phyloP scores from a whole-genome alignment of 2,329 filamentous ascomycete species.

The Acephala macrosclerotiorum region DNA sequence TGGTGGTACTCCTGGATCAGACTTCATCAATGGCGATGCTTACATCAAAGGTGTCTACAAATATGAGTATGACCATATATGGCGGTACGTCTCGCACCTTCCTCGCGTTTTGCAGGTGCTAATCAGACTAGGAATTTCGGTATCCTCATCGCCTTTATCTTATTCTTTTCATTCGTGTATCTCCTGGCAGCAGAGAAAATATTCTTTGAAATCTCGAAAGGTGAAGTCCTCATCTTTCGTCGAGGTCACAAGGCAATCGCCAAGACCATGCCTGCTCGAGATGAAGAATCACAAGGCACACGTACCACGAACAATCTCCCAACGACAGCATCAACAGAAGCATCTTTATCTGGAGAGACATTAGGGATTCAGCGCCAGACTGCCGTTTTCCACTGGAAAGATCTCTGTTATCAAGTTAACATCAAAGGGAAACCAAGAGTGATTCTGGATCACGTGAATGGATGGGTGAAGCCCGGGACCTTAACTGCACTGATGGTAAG shows the following conservation, averaged over 20 bases:
- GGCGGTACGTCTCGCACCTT: constrained; percentile 52
- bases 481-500: constrained; percentile 80
- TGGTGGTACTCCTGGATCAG: constrained; percentile 61
- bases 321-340: constrained; percentile 54
- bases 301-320: constrained; percentile 29
- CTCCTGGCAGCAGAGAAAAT: constrained; percentile 70
- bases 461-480: constrained; percentile 93
- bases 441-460: constrained; percentile 85
- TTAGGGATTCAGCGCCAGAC: constrained; percentile 50
- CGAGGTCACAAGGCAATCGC: constrained; percentile 60
- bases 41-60: constrained; percentile 63
- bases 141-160: constrained; percentile 69
- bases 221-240: constrained; percentile 79
- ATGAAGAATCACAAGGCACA: constrained; percentile 32
- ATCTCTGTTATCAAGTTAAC: constrained; percentile 66
- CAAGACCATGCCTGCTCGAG: constrained; percentile 22
- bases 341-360: constrained; percentile 57
- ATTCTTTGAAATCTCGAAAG: constrained; percentile 75
- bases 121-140: constrained; percentile 62
- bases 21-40: constrained; percentile 62
- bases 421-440: constrained; percentile 81
- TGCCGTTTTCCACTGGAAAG: constrained; percentile 60
- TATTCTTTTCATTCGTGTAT: constrained; percentile 68
- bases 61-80: constrained; percentile 67
- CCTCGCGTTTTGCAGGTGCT: constrained; percentile 36